Evolutionary conservation across 768 basidiomycete species (phyloP).

Genomic region (Termitomyces sp.): DNA sequence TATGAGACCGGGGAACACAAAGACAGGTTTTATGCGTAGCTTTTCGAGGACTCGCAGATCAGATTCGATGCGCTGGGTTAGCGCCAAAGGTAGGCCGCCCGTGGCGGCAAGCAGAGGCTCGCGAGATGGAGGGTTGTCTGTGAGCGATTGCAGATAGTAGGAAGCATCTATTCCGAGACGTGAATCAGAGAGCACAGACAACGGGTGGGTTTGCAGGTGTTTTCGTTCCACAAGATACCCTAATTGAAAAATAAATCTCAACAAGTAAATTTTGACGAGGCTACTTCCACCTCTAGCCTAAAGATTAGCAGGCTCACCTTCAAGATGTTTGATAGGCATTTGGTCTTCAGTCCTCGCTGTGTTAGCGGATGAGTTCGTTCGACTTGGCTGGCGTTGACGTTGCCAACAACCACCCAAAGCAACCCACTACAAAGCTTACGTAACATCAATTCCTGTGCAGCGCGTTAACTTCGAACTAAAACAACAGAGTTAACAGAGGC

Average conservation of each 20-base stretch:
- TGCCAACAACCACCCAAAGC: conserved; percentile 23
- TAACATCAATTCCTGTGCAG: conserved; percentile 16
- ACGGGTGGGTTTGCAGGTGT: conserved; percentile 77
- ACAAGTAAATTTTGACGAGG: background rate
- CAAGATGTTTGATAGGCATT: conserved; percentile 84
- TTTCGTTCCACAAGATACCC: conserved; percentile 87
- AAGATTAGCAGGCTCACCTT: conserved; percentile 50
- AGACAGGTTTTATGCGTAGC: conserved; percentile 95
- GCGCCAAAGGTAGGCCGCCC: conserved; percentile 88
- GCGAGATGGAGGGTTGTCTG: conserved; percentile 69
- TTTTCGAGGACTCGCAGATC: conserved; percentile 91
- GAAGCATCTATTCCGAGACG: conserved; percentile 97
- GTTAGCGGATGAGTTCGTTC: conserved; percentile 23
- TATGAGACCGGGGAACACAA: conserved; percentile 89
- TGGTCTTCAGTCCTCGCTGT: conserved; percentile 19
- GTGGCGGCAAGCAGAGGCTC: conserved; percentile 94
- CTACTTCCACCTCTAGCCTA: background rate
- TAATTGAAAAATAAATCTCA: conserved; percentile 27
- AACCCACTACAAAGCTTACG: conserved; percentile 15
- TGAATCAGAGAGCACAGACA: conserved; percentile 82
- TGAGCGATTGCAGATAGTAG: conserved; percentile 79
- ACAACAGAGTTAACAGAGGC: background rate
- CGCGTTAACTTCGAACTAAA: no score
- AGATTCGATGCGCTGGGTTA: conserved; percentile 84
- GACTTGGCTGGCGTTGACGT: conserved; percentile 32